Evolutionary conservation across 2,329 filamentous ascomycete genomes (phyloP), one percentile per base, ranked within the genome.

Genomic region (Diaporthe sp.): DNA sequence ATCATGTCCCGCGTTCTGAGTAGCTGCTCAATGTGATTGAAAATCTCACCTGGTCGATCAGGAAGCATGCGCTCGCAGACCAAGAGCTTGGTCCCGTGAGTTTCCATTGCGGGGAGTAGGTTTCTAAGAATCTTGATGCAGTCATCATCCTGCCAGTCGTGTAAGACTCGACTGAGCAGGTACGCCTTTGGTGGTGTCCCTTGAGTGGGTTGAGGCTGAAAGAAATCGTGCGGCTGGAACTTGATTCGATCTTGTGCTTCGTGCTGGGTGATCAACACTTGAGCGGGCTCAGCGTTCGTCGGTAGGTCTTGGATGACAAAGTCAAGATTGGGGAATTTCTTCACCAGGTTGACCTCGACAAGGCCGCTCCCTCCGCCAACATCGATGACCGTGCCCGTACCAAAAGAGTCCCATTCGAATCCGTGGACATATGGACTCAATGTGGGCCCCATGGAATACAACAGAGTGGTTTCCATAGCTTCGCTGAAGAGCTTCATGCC

Each of bases 141-240:
- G 42, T 86, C 81, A 28, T 79, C 78, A 70, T 86, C 83, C 28
- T 79, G 79, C 82, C 82, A 85, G 73, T 87, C 85, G 75, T 87
- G 85, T 34, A 86, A 77, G 15, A 85, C 81, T 76, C 80, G 82
- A 34, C 84, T 81, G 46, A 85, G 81, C 31, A 84, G 79, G 75
- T 85, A 86, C 7, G 81, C 77, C 80, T 57, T 79, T 76, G 12
- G 82, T 81, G 19, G 79, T 73, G 13, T 15, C 4, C 6, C 42
- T 39, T 78, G 74, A 9, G 81, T 59, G 0, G 83, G 82, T 76
- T 86, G 83, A 10, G 79, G 75, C 34, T 79, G 71, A 75, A 85
- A 85, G 77, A 86, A 85, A 76, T 84, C 81, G 10, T 58, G 71
- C 85, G 83, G 19, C 22, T 49, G n/a, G 4, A 49, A 68, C 62